These are phyloP conservation scores for Nemania sp. DNA, from an alignment of 2,329 filamentous ascomycete species.

Conservation along the genomic window DNA sequence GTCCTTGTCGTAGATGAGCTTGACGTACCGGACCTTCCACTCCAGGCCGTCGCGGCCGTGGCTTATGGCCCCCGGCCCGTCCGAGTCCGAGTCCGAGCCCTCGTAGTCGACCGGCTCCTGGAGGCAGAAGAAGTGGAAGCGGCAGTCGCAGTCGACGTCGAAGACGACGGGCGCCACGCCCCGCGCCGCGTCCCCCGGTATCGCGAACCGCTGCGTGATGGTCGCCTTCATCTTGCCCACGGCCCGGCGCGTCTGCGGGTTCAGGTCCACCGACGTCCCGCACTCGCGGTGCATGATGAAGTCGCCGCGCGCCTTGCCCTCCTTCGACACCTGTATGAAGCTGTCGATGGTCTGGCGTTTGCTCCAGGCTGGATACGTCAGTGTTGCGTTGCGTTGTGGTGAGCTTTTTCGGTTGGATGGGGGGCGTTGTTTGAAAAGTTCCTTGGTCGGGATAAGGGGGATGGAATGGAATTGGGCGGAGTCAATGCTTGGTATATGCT, in stretches of 20 bases:
- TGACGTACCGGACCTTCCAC: slow-evolving; percentile 52
- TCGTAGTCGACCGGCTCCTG: slow-evolving; percentile 29
- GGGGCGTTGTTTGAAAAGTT: neutral
- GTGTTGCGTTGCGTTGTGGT: too few species aligned
- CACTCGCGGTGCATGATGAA: slow-evolving; percentile 63
- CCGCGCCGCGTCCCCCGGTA: slow-evolving; percentile 23
- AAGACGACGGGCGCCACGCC: slow-evolving; percentile 43
- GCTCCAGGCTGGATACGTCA: slow-evolving; percentile 48
- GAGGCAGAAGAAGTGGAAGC: slow-evolving; percentile 54
- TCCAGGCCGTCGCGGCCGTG: slow-evolving; percentile 16
- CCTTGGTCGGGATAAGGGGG: too few species aligned
- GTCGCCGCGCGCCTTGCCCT: slow-evolving; percentile 54
- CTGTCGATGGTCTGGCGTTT: slow-evolving; percentile 48
- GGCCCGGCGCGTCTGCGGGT: slow-evolving; percentile 45
- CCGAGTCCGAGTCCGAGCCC: neutral
- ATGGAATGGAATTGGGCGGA: too few species aligned
- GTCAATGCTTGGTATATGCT: slow-evolving; percentile 19
- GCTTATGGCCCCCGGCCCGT: too few species aligned
- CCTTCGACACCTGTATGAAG: slow-evolving; percentile 55
- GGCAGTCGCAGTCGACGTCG: slow-evolving; percentile 57
- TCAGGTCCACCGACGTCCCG: slow-evolving; percentile 52
- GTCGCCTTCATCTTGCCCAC: slow-evolving; percentile 60
- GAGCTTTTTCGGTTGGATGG: neutral
- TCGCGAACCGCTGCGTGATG: slow-evolving; percentile 55
- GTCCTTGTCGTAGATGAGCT: slow-evolving; percentile 56